Evolutionary conservation across 306 rosid genomes (phyloP).

Genomic region (Argentina anserina): DNA sequence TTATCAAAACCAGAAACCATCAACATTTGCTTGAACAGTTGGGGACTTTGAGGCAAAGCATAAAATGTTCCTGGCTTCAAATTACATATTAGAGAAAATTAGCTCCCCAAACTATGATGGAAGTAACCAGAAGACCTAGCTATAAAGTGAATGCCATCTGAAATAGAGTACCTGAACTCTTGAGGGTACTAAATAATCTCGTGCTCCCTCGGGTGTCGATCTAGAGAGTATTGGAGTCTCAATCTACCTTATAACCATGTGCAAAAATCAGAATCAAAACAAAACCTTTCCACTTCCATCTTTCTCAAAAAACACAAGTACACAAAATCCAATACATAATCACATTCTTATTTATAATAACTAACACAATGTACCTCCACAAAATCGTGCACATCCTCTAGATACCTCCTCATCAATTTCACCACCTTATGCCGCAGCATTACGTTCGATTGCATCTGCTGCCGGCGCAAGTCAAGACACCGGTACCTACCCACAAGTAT

Average conservation of each 20-base stretch:
- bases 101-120: conserved; percentile 30
- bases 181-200: conserved; percentile 96
- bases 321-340: background rate
- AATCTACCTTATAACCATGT: conserved; percentile 84
- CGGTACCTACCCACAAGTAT: conserved; percentile 58
- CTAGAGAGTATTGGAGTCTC: conserved; percentile 98
- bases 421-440: conserved; percentile 80
- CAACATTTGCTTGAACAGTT: conserved; percentile 94
- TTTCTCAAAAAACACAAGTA: background rate
- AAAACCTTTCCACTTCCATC: background rate
- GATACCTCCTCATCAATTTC: conserved; percentile 78
- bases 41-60: conserved; percentile 98
- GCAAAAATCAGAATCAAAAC: conserved; percentile 41
- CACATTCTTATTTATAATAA: background rate
- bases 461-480: conserved; percentile 82
- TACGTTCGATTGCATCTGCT: conserved; percentile 78
- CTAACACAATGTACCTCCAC: conserved; percentile 70
- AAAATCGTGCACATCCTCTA: conserved; percentile 79
- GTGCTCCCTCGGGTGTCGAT: conserved; percentile 98
- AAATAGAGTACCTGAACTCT: conserved; percentile 80
- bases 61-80: conserved; percentile 98
- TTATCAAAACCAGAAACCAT: conserved; percentile 95
- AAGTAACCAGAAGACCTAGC: conserved; percentile 5
- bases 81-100: conserved; percentile 45
- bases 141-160: conserved; percentile 9